phyloP scores from a whole-genome alignment of 2,329 filamentous ascomycete species.

The Cladobotryum protrusum region DNA sequence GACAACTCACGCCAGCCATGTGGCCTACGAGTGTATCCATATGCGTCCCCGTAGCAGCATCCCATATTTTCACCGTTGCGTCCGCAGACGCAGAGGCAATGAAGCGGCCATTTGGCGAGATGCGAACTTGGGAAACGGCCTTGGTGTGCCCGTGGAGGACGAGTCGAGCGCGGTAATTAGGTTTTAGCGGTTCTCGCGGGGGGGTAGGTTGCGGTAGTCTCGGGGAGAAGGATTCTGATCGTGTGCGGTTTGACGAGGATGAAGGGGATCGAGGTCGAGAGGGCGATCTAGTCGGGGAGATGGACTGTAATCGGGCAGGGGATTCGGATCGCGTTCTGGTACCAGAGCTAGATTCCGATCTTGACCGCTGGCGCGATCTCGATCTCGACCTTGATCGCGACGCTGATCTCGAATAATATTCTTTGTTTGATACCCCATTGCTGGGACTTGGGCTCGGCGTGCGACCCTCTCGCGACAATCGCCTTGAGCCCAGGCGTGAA shows the following conservation, averaged over 20 bases:
- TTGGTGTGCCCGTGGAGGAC: constrained; percentile 71
- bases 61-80: constrained; percentile 87
- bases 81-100: constrained; percentile 89
- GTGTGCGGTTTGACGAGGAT: constrained; percentile 25
- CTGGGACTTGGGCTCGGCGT: constrained; percentile 19
- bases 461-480: constrained; percentile 8
- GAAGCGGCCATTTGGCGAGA: constrained; percentile 84
- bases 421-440: constrained; percentile 17
- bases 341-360: constrained; percentile 28
- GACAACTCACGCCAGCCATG: constrained; percentile 82
- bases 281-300: constrained; percentile 20
- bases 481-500: constrained; percentile 4
- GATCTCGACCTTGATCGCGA: constrained; percentile 28
- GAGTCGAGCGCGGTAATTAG: constrained; percentile 65
- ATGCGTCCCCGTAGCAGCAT: constrained; percentile 67
- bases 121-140: constrained; percentile 77
- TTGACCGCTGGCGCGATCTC: constrained; percentile 23
- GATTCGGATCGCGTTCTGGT: constrained; percentile 35
- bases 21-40: constrained; percentile 90
- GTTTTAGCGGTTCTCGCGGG: constrained; percentile 45
- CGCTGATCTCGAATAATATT: constrained; percentile 23
- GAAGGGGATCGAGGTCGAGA: constrained; percentile 25
- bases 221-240: constrained; percentile 23
- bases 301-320: constrained; percentile 25
- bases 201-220: constrained; percentile 26